Evolutionary conservation across 495 filamentous ascomycete genomes (phyloP), one percentile per base, ranked within the genome.

Genomic region (Schizothecium vesticola): DNA sequence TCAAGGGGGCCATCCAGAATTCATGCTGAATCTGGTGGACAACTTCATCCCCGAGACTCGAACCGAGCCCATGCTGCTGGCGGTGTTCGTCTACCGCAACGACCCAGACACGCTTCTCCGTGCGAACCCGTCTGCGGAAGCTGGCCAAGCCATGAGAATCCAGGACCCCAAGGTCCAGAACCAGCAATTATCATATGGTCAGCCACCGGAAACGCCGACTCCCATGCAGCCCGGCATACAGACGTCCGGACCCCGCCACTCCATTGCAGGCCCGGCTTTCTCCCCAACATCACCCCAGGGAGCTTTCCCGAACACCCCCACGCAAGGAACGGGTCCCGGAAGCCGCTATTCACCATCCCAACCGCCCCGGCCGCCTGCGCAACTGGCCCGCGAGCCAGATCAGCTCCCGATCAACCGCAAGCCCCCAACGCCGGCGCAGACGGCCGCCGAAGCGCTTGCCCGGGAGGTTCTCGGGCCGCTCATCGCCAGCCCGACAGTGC

Each of bases 21-120:
- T 95, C 72, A 84, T 96, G 70, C 84, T 89, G 64, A 88, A 93
- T 65, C 77, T 97, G 21, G 89, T 88, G 66, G 88, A 92, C 68
- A 90, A 90, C 76, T 83, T 84, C 28, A 82, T 94, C 63, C 89
- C 92, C 31, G 82, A 86, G 63, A 81, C 83, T 11, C 85, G 88
- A 16, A 78, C 87, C 0, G 87, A 92, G 67, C 89, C 90, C 10
- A 85, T 91, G 77, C 83, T 97, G 26, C 84, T 96, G 19, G 84
- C 91, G 63, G 88, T 91, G 10, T 90, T 96, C 68, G 91, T 95
- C 11, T 87, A 91, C 70, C 86, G 90, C 61, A 77, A 83, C 66
- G 83, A 84, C 64, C 80, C 82, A 0, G 77, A 80, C 36, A 77
- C 73, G 1, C 78, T 81, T 5, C 66, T 74, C 16, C 81, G 77